Base-by-base conservation (phyloP, 495 filamentous ascomycete species). In the Letharia columbiana region DNA sequence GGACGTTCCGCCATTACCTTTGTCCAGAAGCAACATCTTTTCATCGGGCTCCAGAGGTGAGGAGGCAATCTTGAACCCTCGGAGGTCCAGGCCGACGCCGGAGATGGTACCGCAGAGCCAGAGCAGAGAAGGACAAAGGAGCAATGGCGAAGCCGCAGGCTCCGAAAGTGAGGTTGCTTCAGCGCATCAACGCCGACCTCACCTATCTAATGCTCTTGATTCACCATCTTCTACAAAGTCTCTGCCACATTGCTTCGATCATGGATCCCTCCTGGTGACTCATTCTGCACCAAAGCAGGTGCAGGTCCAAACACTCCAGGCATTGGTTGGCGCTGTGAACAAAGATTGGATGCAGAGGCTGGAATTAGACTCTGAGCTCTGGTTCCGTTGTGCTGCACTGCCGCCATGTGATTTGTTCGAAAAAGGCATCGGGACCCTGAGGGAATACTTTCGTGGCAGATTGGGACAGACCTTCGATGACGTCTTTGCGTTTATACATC, bases 281-380 rank as follows among this genome's bases (percentile, higher is more conserved):
- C 9, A 33, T 11, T 45, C 20, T 7, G 33, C 37, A 39, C 42
- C 56, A 49, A 65, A 33, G 33, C 63, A 45, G 42, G 41, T 18
- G n/a, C 63, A 49, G 45, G 28, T 65, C 15, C 54, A 49, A 17
- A 42, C 49, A 20, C 54, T 60, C 15, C 54, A 58, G 50, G 63
- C 39, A 28, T 37, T 60, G 20, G 12, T 65, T 17, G 8, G 17
- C 13, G 8, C 23, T 9, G 10, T 65, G 0, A 65, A 60, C 12
- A 15, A 3, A 40, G 56, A 47, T 5, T 65, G 63, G 63, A 65
- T 65, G 63, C 54, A 60, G 42, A 49, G 33, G 58, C 2, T 65
- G 31, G 2, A 9, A 4, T 60, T n/a, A 35, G 31, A 1, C 2
- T 40, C 54, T 15, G 42, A 60, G n/a, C 63, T 65, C 33, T 13